Base-by-base conservation (phyloP, 352 stramenopile species). In the Aphanomyces invadans region DNA sequence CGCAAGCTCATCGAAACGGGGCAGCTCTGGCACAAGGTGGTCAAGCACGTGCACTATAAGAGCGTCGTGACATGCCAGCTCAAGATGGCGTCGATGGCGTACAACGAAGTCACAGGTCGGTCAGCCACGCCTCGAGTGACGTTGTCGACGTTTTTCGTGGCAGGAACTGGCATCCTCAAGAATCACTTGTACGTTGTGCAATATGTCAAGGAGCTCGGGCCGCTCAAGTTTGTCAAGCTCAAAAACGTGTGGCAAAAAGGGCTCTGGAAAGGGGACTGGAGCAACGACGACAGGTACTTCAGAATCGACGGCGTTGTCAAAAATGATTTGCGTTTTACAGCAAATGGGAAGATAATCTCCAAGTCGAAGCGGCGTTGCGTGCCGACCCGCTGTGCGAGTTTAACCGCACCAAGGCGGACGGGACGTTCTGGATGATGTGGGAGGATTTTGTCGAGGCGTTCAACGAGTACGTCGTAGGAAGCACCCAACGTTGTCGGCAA, bases 401-500 rank as follows among this genome's bases (percentile, higher is more conserved):
- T 60, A 86, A 80, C 11, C 80, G 80, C 21, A 83, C 76, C 38
- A 83, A 85, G 46, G 74, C 71, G 21, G 84, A 93, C 71, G 84
- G 84, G 11, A 89, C 76, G 62, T 93, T 93, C 59, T 93, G 84
- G 84, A 89, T 93, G 80, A 53, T 87, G 12, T 91, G 74, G 73
- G 80, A 89, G 29, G 82, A 93, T 57, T 70, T 92, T 33, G 65
- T 90, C 32, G 78, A 87, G 31, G 76, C 70, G 10, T 92, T 92
- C 54, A 88, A 79, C 19, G 81, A 89, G 59, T 54, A 12, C 0
- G 46, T 31, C 17, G 39, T n/a, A n/a, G 0, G n/a, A n/a, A n/a
- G n/a, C n/a, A n/a, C n/a, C n/a, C n/a, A n/a, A n/a, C n/a, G n/a
- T n/a, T n/a, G n/a, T n/a, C n/a, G n/a, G n/a, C n/a, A n/a, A n/a